phyloP scores from a whole-genome alignment of 1,284 basidiomycete species.

The Trichosporon coremiiforme region DNA sequence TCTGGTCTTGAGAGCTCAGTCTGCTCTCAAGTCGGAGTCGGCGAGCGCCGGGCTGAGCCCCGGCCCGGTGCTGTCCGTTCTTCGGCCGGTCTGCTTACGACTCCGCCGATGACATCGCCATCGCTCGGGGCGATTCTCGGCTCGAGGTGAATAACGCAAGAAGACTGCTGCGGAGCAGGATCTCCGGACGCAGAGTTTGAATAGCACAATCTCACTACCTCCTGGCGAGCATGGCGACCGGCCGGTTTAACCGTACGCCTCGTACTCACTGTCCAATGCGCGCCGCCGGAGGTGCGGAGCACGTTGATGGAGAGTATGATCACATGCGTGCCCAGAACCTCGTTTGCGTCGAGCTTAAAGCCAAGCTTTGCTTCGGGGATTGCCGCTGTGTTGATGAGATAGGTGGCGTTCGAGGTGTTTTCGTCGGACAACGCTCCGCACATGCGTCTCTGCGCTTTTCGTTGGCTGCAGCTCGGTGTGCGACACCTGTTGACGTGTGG shows the following conservation, averaged over 20 bases:
- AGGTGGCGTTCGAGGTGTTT: background rate
- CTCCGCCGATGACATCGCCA: background rate
- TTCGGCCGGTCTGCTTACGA: background rate
- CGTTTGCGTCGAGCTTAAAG: background rate
- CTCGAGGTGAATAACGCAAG: background rate
- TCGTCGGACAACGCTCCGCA: background rate
- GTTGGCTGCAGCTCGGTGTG: background rate
- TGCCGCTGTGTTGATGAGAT: background rate
- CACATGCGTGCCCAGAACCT: background rate
- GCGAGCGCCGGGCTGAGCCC: too few relatives aligned
- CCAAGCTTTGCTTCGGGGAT: background rate
- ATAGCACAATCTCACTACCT: background rate
- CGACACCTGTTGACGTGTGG: background rate
- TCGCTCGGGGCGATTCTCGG: background rate
- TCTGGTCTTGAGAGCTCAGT: too few relatives aligned
- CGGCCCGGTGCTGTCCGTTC: background rate
- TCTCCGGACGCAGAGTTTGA: background rate
- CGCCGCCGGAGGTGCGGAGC: background rate
- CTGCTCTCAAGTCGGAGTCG: too few relatives aligned
- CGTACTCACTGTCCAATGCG: too few relatives aligned
- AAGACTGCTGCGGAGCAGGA: background rate
- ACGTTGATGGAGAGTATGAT: background rate
- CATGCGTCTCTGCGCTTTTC: background rate
- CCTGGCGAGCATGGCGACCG: background rate
- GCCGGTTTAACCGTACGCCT: background rate